Evolutionary conservation across 2,329 filamentous ascomycete genomes (phyloP).

Genomic region (Emmonsiellopsis sp.): DNA sequence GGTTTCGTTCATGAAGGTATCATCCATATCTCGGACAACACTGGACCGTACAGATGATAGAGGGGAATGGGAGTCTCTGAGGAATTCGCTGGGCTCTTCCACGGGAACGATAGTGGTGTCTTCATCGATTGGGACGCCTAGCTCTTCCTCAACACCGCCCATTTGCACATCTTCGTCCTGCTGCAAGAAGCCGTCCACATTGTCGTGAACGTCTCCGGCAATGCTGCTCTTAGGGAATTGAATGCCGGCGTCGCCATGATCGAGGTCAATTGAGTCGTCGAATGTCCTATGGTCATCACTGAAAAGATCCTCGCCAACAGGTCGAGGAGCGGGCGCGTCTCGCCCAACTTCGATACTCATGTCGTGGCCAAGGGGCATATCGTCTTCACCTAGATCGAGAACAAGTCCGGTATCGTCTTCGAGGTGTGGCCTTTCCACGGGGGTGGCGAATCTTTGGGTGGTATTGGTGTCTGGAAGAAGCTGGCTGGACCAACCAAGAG

Average conservation of each 20-base stretch:
- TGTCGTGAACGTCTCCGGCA: slow-evolving; percentile 35
- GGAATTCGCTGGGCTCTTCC: slow-evolving; percentile 21
- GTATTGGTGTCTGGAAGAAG: slow-evolving; percentile 60
- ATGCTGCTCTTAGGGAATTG: slow-evolving; percentile 33
- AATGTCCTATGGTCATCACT: slow-evolving; percentile 51
- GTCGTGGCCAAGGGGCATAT: slow-evolving; percentile 57
- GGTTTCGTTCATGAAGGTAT: slow-evolving; percentile 47
- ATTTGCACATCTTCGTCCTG: slow-evolving; percentile 47
- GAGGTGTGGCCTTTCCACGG: slow-evolving; percentile 38
- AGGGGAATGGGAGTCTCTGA: slow-evolving; percentile 43
- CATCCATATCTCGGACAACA: slow-evolving; percentile 52
- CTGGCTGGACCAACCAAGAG: slow-evolving; percentile 60
- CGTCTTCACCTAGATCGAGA: slow-evolving; percentile 58
- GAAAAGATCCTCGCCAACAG: slow-evolving; percentile 46
- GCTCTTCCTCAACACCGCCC: slow-evolving; percentile 42
- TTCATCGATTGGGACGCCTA: slow-evolving; percentile 50
- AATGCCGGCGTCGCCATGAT: slow-evolving; percentile 39
- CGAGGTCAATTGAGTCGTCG: slow-evolving; percentile 46
- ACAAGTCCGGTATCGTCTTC: slow-evolving; percentile 67
- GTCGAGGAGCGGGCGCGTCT: slow-evolving; percentile 63
- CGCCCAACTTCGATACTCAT: slow-evolving; percentile 80
- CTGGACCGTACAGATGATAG: slow-evolving; percentile 46
- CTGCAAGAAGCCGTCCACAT: slow-evolving; percentile 50
- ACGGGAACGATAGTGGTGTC: slow-evolving; percentile 23
- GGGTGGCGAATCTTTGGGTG: slow-evolving; percentile 49